phyloP scores from a whole-genome alignment of 2,329 filamentous ascomycete genomes.

The Scedosporium apiospermum region DNA sequence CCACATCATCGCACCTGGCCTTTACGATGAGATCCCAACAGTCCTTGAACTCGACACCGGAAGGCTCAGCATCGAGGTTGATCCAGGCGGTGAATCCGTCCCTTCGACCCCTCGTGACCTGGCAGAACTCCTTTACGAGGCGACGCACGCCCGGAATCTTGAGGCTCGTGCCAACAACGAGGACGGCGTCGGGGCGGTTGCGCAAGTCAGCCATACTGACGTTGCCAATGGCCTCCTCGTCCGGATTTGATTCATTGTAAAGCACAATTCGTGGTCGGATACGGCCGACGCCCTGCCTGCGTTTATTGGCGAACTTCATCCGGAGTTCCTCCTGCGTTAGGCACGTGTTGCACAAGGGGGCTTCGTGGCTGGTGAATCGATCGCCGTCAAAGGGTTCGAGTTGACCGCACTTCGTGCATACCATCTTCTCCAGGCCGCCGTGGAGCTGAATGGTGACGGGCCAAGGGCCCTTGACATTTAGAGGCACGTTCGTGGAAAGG shows the following conservation, averaged over 20 bases:
- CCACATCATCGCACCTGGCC: conserved; percentile 82
- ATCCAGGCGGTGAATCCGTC: conserved; percentile 91
- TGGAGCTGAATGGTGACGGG: conserved; percentile 89
- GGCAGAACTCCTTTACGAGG: conserved; percentile 84
- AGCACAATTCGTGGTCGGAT: conserved; percentile 88
- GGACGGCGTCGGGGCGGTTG: conserved; percentile 76
- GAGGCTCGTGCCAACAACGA: conserved; percentile 90
- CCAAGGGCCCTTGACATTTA: conserved; percentile 81
- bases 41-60: conserved; percentile 76
- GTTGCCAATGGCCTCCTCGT: conserved; percentile 90
- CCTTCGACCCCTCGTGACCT: conserved; percentile 68
- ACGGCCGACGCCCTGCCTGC: conserved; percentile 86
- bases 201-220: conserved; percentile 82
- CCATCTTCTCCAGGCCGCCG: conserved; percentile 90
- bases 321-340: conserved; percentile 66
- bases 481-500: conserved; percentile 68
- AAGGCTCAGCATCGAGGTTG: conserved; percentile 78
- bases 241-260: conserved; percentile 95
- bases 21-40: conserved; percentile 88
- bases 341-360: conserved; percentile 72
- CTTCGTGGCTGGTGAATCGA: conserved; percentile 74
- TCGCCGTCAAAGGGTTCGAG: conserved; percentile 67
- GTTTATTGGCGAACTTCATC: conserved; percentile 66
- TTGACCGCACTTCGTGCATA: conserved; percentile 83
- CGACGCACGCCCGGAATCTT: conserved; percentile 90